Evolutionary conservation across 495 filamentous ascomycete genomes (phyloP), one percentile per base, ranked within the genome.

Genomic region (Aspergillus heteromorphus): DNA sequence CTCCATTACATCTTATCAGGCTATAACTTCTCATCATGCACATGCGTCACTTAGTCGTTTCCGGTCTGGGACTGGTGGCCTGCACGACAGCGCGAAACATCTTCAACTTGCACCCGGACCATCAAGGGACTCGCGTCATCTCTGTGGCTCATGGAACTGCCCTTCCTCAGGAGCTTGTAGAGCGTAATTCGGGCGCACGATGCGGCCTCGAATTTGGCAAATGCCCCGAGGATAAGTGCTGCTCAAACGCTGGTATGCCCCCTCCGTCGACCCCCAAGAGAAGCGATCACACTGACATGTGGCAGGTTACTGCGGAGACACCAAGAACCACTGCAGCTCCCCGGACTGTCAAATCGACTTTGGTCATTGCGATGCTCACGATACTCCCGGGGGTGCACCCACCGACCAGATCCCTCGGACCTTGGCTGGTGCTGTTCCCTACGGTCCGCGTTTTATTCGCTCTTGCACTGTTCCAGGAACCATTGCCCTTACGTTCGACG

Each of bases 401-500:
- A 91, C 87, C 0, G 75, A 77, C 2, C 62, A 67, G 1, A 76
- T 89, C 59, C 58, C 79, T 41, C 81, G 87, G 13, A 75, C 83
- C 34, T 77, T 83, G 16, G 7, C 83, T 14, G 86, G 87, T 18
- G 64, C 50, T 18, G 74, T 84, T 3, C 72, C 71, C 14, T 90
- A 88, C 63, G 82, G 78, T 13, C 83, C 82, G 14, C 66, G 67
- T 2, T 80, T 80, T 5, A 84, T 93, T 51, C 86, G 86, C 38
- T 78, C 84, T 40, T 95, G 89, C 60, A 72, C 70, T 5, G 73
- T 74, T 13, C 67, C 77, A 0, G 84, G 85, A 19, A 81, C 82
- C 17, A 78, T 92, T 54, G 88, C 88, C 42, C 60, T 92, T 45
- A 91, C 88, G 1, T 92, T 82, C 63, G 88, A 92, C 57, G 88